Conservation (phyloP, 257 asterid genomes). For the Solanum verrucosum region DNA sequence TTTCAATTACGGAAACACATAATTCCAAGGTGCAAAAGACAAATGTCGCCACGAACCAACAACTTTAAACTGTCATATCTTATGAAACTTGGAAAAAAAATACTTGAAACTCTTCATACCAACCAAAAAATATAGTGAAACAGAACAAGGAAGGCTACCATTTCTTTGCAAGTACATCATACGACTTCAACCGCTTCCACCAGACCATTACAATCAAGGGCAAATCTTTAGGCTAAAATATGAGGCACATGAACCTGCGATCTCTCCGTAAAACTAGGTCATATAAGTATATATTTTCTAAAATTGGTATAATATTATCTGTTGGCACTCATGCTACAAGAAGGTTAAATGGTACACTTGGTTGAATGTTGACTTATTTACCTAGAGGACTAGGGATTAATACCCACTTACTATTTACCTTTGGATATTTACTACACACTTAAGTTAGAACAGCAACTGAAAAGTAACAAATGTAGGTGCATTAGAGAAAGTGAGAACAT, state of each 20-base stretch:
- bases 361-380: neutral
- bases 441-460: neutral
- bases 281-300: neutral
- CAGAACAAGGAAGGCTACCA: neutral
- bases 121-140: neutral
- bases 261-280: neutral
- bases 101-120: neutral
- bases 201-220: neutral
- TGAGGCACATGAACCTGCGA: neutral
- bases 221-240: neutral
- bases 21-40: neutral
- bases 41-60: neutral
- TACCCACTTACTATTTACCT: neutral
- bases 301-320: neutral
- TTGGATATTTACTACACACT: neutral
- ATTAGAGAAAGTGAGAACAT: neutral
- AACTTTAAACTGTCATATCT: neutral
- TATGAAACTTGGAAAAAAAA: neutral
- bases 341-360: neutral
- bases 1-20: neutral
- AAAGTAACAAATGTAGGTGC: neutral
- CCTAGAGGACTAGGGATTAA: neutral
- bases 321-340: neutral
- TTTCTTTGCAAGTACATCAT: neutral
- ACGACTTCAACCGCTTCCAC: neutral